Conservation (phyloP, 371 early-diverging fungal species). For the Mucor mucedo region DNA sequence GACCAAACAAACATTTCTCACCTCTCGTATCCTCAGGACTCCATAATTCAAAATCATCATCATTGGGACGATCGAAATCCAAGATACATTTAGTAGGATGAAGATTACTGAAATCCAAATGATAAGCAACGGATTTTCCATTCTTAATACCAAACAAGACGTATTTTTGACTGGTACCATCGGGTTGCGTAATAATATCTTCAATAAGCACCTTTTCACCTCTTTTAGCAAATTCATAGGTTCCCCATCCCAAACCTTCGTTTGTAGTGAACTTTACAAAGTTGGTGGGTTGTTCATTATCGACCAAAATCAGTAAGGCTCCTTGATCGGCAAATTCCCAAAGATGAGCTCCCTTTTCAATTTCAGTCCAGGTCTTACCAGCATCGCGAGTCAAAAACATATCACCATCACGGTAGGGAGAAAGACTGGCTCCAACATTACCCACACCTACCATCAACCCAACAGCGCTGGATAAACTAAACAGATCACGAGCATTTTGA, state of each 20-base stretch:
- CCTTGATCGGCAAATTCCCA: slow-evolving; percentile 92
- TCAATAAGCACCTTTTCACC: slow-evolving; percentile 59
- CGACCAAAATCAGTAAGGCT: slow-evolving; percentile 70
- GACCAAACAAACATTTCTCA: slow-evolving; percentile 74
- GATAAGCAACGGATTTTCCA: slow-evolving; percentile 58
- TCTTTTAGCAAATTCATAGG: slow-evolving; percentile 58
- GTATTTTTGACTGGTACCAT: slow-evolving; percentile 75
- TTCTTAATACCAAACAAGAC: slow-evolving; percentile 63
- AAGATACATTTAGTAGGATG: slow-evolving; percentile 68
- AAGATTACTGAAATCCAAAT: slow-evolving; percentile 79
- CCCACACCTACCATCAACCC: slow-evolving; percentile 94
- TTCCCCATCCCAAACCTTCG: slow-evolving; percentile 67
- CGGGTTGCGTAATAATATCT: slow-evolving; percentile 74
- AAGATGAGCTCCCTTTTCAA: slow-evolving; percentile 75
- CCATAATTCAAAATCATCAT: slow-evolving; percentile 85
- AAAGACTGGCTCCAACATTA: slow-evolving; percentile 79
- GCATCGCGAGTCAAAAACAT: slow-evolving; percentile 88
- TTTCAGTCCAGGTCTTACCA: slow-evolving; percentile 77
- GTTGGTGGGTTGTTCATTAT: slow-evolving; percentile 79
- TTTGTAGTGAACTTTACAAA: slow-evolving; percentile 68
- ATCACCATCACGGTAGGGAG: slow-evolving; percentile 71
- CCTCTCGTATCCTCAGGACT: slow-evolving; percentile 60
- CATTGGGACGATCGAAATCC: slow-evolving; percentile 46
- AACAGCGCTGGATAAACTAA: slow-evolving; percentile 79
- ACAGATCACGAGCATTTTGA: slow-evolving; percentile 75